Evolutionary conservation across 805 yeast species (phyloP).

Genomic region (Huiozyma sinensis): DNA sequence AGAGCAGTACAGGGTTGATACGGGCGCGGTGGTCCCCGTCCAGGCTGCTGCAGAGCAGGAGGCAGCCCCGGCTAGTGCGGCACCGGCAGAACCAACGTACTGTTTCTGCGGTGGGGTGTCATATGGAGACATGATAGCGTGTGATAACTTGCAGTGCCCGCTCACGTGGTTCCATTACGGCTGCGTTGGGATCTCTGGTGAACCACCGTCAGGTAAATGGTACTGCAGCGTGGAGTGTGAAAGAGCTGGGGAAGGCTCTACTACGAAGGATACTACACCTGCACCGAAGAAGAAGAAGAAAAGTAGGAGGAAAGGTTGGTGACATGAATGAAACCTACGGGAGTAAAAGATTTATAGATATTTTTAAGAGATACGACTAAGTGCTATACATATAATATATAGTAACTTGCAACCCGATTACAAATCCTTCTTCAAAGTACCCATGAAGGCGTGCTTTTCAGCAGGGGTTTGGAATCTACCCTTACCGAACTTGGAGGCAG

Average conservation of each 20-base stretch:
- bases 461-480: constrained; percentile 99
- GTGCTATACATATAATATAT: constrained; percentile 1
- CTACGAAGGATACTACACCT: background rate
- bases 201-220: constrained; percentile 61
- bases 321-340: background rate
- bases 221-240: constrained; percentile 45
- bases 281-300: background rate
- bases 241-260: background rate
- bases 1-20: background rate
- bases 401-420: constrained; percentile 32
- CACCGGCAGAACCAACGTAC: constrained; percentile 17
- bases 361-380: background rate
- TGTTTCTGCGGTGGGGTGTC: constrained; percentile 40
- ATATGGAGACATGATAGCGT: constrained; percentile 79
- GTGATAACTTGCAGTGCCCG: constrained; percentile 69
- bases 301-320: constrained; percentile 2
- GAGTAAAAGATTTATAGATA: background rate
- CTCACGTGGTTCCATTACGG: constrained; percentile 74
- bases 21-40: too few relatives aligned
- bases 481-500: constrained; percentile 99
- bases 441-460: constrained; percentile 99
- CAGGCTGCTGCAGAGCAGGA: background rate
- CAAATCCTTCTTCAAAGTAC: constrained; percentile 98
- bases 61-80: background rate
- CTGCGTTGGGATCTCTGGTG: constrained; percentile 51